These are phyloP conservation scores for Metarhizium brunneum DNA, from an alignment of 2,329 filamentous ascomycete genomes.

Conservation along the genomic window DNA sequence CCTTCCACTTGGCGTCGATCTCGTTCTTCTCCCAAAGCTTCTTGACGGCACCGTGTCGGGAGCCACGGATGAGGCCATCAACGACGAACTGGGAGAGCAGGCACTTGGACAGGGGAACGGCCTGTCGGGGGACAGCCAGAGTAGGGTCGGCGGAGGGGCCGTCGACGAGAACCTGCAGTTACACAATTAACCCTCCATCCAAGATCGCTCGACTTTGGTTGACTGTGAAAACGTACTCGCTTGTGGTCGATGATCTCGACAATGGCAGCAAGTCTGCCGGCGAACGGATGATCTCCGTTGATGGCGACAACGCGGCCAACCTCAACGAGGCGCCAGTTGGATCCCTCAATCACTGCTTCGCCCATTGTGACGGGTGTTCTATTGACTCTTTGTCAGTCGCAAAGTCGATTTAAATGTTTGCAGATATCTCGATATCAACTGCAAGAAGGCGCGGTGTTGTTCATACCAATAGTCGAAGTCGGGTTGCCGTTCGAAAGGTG, in stretches of 20 bases:
- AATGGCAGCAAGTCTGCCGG: conserved; percentile 83
- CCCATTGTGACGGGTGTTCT: conserved; percentile 64
- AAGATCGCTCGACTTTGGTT: neutral
- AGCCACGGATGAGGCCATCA: conserved; percentile 73
- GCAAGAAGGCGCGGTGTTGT: conserved; percentile 11
- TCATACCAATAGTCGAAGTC: conserved; percentile 31
- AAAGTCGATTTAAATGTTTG: conserved; percentile 3
- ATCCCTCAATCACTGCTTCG: conserved; percentile 72
- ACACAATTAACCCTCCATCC: conserved; percentile 5
- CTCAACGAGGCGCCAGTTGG: conserved; percentile 93
- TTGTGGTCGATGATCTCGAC: conserved; percentile 99
- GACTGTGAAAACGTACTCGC: conserved; percentile 67
- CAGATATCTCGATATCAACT: neutral
- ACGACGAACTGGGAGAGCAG: conserved; percentile 88
- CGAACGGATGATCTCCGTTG: conserved; percentile 66
- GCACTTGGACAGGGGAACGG: conserved; percentile 69
- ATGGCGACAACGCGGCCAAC: conserved; percentile 95
- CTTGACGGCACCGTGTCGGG: conserved; percentile 75
- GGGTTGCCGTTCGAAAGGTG: conserved; percentile 26
- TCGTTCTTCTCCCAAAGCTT: conserved; percentile 84
- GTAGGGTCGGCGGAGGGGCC: conserved; percentile 77
- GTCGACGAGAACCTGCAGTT: conserved; percentile 77
- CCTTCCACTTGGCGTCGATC: conserved; percentile 88
- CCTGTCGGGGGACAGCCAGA: conserved; percentile 77
- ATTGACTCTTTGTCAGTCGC: conserved; percentile 24